A percentile compares a stretch with the other conserved stretches of the same genome.
These are phyloP conservation scores for Trichoderma gamsii DNA, from an alignment of 495 filamentous ascomycete genomes.

Conservation along the genomic window DNA sequence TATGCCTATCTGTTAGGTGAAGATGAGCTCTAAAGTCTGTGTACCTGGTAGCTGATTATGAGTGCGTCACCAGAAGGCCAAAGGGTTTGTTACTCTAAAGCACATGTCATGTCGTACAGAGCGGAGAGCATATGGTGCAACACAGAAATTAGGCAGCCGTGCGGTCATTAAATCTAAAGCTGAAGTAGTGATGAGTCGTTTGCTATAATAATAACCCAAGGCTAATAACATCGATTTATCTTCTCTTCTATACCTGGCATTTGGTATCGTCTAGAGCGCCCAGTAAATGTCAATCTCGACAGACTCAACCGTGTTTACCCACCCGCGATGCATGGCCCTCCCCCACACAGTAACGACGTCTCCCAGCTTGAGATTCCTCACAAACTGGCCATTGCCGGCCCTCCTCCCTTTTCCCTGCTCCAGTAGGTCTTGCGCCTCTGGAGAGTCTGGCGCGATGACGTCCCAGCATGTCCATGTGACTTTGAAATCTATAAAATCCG, in stretches of 20 bases:
- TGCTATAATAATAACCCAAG: too few relatives aligned
- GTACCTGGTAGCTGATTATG: too few relatives aligned
- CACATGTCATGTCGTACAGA: too few relatives aligned
- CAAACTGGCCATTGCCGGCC: neutral
- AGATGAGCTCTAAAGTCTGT: too few relatives aligned
- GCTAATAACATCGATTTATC: neutral
- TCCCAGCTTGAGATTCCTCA: neutral
- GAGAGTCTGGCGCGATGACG: neutral
- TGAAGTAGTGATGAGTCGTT: neutral
- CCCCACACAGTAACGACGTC: slow-evolving; percentile 1
- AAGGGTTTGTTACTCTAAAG: too few relatives aligned
- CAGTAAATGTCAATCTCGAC: neutral
- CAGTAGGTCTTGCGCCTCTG: neutral
- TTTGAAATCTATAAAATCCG: neutral
- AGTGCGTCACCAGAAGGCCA: too few relatives aligned
- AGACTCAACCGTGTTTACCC: neutral
- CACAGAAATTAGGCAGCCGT: too few relatives aligned
- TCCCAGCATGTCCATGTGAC: slow-evolving; percentile 1
- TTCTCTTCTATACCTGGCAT: neutral
- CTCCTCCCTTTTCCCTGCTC: neutral
- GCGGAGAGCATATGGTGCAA: too few relatives aligned
- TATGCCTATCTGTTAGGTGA: too few relatives aligned
- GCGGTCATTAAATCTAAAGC: too few relatives aligned
- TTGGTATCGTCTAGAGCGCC: neutral
- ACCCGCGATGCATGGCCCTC: neutral